These are phyloP conservation scores for Xylaria sp. DNA, from an alignment of 2,329 filamentous ascomycete species.

Conservation along the genomic window DNA sequence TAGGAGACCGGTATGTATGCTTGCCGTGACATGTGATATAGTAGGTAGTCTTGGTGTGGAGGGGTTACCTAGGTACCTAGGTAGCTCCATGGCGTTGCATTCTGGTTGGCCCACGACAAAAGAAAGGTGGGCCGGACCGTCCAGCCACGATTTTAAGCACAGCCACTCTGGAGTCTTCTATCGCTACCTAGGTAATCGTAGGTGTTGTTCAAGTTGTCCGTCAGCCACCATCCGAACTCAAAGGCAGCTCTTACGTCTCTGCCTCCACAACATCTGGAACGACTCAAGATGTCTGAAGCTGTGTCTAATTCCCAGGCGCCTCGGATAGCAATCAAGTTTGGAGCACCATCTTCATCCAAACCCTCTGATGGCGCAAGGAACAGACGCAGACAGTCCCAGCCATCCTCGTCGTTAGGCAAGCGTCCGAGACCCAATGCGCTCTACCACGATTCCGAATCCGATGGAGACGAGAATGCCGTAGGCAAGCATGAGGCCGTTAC, in stretches of 20 bases:
- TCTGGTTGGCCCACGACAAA: too few species aligned
- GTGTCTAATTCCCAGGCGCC: constrained; percentile 40
- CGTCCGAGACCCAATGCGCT: constrained; percentile 51
- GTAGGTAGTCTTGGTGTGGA: too few species aligned
- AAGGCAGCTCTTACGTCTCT: not conserved
- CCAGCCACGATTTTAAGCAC: too few species aligned
- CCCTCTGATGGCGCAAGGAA: constrained; percentile 39
- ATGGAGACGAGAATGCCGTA: constrained; percentile 42
- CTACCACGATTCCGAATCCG: constrained; percentile 51
- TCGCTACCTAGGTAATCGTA: too few species aligned
- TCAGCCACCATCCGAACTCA: too few species aligned
- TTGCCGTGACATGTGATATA: too few species aligned
- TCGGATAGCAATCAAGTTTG: constrained; percentile 58
- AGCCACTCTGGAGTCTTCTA: too few species aligned
- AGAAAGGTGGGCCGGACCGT: too few species aligned
- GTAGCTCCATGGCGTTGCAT: too few species aligned
- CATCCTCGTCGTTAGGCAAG: constrained; percentile 55
- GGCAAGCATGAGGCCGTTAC: constrained; percentile 43
- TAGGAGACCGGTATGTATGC: too few species aligned
- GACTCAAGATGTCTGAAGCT: constrained; percentile 46
- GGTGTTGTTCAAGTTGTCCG: too few species aligned
- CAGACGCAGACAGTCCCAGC: constrained; percentile 37
- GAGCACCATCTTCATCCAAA: constrained; percentile 40
- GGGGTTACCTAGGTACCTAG: too few species aligned
- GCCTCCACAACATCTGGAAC: not conserved